phyloP scores from a whole-genome alignment of 108 stramenopile species.

The Skeletonema costatum region DNA sequence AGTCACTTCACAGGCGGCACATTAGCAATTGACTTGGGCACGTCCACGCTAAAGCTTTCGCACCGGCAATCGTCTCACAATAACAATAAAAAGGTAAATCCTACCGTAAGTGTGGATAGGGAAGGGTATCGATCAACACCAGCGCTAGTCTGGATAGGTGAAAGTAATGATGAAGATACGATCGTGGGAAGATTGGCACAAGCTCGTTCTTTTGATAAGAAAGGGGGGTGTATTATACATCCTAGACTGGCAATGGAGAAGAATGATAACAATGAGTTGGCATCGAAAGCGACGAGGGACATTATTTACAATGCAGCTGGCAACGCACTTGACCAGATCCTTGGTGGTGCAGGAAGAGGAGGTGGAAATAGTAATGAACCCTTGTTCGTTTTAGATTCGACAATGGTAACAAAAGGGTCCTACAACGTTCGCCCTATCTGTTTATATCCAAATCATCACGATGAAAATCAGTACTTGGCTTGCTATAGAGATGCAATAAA shows the following conservation, averaged over 20 bases:
- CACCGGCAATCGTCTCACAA: slow-evolving; percentile 11
- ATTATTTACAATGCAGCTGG: slow-evolving; percentile 22
- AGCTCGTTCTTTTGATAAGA: slow-evolving; percentile 20
- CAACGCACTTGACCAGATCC: slow-evolving; percentile 41
- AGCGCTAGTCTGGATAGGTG: slow-evolving; percentile 46
- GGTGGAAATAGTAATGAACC: slow-evolving; percentile 6
- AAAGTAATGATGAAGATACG: slow-evolving; percentile 4
- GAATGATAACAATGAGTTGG: not conserved
- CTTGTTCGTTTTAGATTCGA: slow-evolving; percentile 35
- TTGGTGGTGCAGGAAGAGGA: slow-evolving; percentile 11
- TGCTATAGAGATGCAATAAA: slow-evolving; percentile 15
- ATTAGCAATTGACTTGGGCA: slow-evolving; percentile 81
- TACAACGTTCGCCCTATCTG: slow-evolving; percentile 43
- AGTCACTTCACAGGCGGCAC: slow-evolving; percentile 44
- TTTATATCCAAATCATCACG: slow-evolving; percentile 18
- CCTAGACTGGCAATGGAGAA: slow-evolving; percentile 9
- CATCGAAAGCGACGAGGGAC: not conserved
- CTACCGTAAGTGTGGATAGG: slow-evolving; percentile 51
- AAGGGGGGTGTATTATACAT: slow-evolving; percentile 4
- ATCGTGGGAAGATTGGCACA: slow-evolving; percentile 44
- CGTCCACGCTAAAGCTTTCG: slow-evolving; percentile 60
- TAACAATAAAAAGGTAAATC: slow-evolving; percentile 14
- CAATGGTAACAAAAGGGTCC: slow-evolving; percentile 22
- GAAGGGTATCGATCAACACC: slow-evolving; percentile 67
- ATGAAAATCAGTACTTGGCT: not conserved